These are phyloP conservation scores for Oxytropis ochrocephala DNA, from an alignment of 306 rosid genomes.

Conservation along the genomic window DNA sequence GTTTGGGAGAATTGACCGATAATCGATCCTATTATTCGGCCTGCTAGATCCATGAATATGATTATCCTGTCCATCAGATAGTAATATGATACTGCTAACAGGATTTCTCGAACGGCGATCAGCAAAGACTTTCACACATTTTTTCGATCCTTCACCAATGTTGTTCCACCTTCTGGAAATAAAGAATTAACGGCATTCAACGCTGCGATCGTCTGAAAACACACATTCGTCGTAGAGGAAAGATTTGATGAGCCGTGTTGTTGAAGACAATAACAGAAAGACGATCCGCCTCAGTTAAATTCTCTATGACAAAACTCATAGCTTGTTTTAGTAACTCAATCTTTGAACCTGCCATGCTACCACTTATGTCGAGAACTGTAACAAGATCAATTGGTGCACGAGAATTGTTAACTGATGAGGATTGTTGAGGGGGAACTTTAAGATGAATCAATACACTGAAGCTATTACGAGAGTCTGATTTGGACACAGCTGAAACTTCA, in stretches of 20 bases:
- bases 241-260: slow-evolving; percentile 72
- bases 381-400: slow-evolving; percentile 86
- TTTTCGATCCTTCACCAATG: slow-evolving; percentile 74
- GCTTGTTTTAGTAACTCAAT: slow-evolving; percentile 81
- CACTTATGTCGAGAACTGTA: slow-evolving; percentile 91
- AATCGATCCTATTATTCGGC: slow-evolving; percentile 27
- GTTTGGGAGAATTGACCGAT: slow-evolving; percentile 61
- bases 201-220: slow-evolving; percentile 64
- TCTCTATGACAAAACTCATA: slow-evolving; percentile 90
- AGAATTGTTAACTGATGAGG: slow-evolving; percentile 29
- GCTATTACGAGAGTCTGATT: slow-evolving; percentile 45
- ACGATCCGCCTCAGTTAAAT: slow-evolving; percentile 84
- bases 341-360: slow-evolving; percentile 97
- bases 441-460: slow-evolving; percentile 69
- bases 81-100: slow-evolving; percentile 72
- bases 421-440: slow-evolving; percentile 68
- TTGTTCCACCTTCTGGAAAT: slow-evolving; percentile 70
- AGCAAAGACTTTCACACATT: slow-evolving; percentile 75
- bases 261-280: slow-evolving; percentile 84
- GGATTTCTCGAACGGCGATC: slow-evolving; percentile 85
- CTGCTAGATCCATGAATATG: slow-evolving; percentile 34
- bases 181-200: slow-evolving; percentile 67
- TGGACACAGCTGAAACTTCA: slow-evolving; percentile 74
- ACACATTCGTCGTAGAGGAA: slow-evolving; percentile 79
- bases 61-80: slow-evolving; percentile 95